Evolutionary conservation across 441 rosid species (phyloP).

Genomic region (Syzygium syzygioides): DNA sequence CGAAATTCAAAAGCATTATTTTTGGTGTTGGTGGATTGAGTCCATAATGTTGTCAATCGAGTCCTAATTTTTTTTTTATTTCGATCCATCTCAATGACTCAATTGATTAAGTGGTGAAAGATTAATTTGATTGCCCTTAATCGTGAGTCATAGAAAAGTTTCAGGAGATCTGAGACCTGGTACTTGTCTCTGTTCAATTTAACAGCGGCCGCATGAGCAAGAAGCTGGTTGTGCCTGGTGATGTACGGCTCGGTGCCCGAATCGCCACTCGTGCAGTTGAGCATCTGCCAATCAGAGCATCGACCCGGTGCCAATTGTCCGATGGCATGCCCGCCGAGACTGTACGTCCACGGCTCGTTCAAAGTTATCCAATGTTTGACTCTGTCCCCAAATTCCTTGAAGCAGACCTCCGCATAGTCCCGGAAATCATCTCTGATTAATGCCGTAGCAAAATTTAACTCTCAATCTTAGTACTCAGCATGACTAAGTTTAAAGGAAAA

Average conservation of each 20-base stretch:
- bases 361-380: constrained; percentile 72
- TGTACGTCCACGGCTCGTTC: constrained; percentile 41
- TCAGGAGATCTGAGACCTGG: constrained; percentile 22
- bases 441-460: not conserved
- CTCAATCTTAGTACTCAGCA: not conserved
- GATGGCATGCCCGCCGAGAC: constrained; percentile 22
- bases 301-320: constrained; percentile 39
- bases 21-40: not conserved
- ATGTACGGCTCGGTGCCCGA: constrained; percentile 52
- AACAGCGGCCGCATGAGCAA: constrained; percentile 61
- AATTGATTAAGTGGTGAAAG: not conserved
- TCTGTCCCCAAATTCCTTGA: constrained; percentile 47
- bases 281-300: constrained; percentile 32
- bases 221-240: constrained; percentile 44
- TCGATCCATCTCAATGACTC: not conserved
- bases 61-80: not conserved
- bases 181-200: constrained; percentile 32
- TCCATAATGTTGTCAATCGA: not conserved
- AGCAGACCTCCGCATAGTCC: constrained; percentile 42
- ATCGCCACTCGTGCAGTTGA: constrained; percentile 41
- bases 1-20: not conserved
- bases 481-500: not conserved
- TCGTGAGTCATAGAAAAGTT: not conserved
- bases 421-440: constrained; percentile 29
- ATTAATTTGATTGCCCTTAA: not conserved